phyloP scores from a whole-genome alignment of 1,284 basidiomycete species.

The Naganishia sp. region DNA sequence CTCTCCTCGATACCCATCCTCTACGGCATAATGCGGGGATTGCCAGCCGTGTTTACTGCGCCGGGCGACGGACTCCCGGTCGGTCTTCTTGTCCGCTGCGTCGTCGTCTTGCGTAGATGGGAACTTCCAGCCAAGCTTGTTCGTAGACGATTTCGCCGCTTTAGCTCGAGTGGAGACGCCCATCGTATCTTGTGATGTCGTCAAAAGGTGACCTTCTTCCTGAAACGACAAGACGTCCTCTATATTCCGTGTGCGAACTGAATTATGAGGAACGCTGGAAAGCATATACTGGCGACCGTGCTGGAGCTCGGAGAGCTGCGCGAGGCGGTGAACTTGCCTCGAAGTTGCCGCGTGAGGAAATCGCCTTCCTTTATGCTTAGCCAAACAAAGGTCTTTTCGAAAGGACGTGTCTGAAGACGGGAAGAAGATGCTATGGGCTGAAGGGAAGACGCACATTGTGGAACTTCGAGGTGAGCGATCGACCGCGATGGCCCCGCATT shows the following conservation, averaged over 20 bases:
- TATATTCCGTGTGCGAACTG: conserved; percentile 16
- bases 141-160: background rate
- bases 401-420: background rate
- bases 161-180: conserved; percentile 3
- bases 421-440: background rate
- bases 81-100: conserved; percentile 8
- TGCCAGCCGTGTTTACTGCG: conserved; percentile 25
- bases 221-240: conserved; percentile 19
- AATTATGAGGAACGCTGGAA: conserved; percentile 9
- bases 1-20: conserved; percentile 16
- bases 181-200: background rate
- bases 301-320: background rate
- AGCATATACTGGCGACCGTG: conserved; percentile 15
- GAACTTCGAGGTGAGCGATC: background rate
- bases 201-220: conserved; percentile 17
- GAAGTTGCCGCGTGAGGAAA: too few species aligned
- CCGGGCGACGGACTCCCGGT: background rate
- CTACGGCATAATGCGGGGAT: conserved; percentile 18
- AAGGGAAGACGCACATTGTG: background rate
- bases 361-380: too few species aligned
- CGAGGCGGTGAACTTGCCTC: too few species aligned
- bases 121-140: conserved; percentile 10
- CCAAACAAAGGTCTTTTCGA: too few species aligned
- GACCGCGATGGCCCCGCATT: background rate
- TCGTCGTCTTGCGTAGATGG: background rate